Base-by-base conservation (phyloP, 371 early-diverging fungal genomes). In the Saksenaea oblongispora region DNA sequence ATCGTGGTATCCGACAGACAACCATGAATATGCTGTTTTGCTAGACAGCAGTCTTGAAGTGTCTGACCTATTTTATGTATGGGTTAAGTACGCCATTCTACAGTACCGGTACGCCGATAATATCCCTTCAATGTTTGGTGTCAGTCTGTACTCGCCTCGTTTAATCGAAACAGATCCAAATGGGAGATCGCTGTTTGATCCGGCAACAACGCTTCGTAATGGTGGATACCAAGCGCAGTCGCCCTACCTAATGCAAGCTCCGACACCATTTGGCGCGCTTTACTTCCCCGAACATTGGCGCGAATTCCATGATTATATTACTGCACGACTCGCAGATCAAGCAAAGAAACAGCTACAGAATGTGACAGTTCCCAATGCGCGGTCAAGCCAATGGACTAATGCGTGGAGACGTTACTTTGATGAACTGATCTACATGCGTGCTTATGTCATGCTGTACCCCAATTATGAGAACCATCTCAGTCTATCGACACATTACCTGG, bases 281-380 rank as follows among this genome's bases (percentile, higher is more conserved):
- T 88, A 80, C 57, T 88, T 88, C 61, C 89, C 89, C 0, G 87
- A 88, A 44, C 79, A 85, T 37, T 88, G 89, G 89, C 74, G 84
- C 34, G 87, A 88, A 61, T 88, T 86, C 63, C 89, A 87, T 54
- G 84, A 86, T 58, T 86, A 85, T 64, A 76, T 87, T 14, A 79
- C 84, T 1, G 82, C 82, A 11, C 73, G 86, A n/a, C 55, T 83
- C 44, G 63, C 81, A 36, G 87, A 86, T 68, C 72, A 72, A 22
- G 67, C 66, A 35, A 62, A 60, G 37, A 71, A 71, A 11, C 72
- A 76, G 22, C 60, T 83, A 3, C 85, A 85, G 47, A 75, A 77
- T 17, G 73, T 80, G 22, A 62, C 72, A 31, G 66, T 83, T 44
- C 74, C 86, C 56, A 71, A 75, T 47, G 71, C 76, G 9, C 69